Evolutionary conservation across 192 early-diverging fungal genomes (phyloP).

Genomic region (Coemansia sp.): DNA sequence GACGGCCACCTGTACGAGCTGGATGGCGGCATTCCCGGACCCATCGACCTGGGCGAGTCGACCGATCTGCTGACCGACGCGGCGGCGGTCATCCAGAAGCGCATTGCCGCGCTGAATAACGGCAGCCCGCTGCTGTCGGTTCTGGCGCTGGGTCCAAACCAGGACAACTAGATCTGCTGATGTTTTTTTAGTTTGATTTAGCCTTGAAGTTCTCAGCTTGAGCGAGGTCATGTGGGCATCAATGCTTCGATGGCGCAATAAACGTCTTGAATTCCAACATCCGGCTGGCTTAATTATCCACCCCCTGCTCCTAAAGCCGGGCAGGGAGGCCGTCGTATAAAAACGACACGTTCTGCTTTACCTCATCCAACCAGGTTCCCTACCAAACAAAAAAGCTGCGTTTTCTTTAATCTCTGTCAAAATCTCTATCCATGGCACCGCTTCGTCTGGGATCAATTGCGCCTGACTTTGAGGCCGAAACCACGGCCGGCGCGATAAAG

Average conservation of each 20-base stretch:
- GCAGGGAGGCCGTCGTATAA: not conserved
- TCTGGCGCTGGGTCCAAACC: conserved; percentile 23
- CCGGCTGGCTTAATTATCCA: too few relatives aligned
- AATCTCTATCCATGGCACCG: conserved; percentile 36
- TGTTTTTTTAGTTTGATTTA: not conserved
- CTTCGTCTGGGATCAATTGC: conserved; percentile 59
- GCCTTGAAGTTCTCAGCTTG: not conserved
- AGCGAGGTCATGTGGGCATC: not conserved
- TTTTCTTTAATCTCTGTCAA: too few relatives aligned
- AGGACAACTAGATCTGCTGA: not conserved
- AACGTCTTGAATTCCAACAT: not conserved
- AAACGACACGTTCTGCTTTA: too few relatives aligned
- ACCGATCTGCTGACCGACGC: conserved; percentile 54
- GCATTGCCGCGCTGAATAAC: conserved; percentile 15
- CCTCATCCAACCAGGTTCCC: too few relatives aligned
- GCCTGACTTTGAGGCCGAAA: conserved; percentile 76
- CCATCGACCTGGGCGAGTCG: conserved; percentile 77
- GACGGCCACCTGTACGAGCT: conserved; percentile 82
- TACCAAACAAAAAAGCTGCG: too few relatives aligned
- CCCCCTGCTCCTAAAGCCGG: not conserved
- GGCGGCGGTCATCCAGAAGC: conserved; percentile 17
- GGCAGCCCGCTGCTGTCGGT: conserved; percentile 18
- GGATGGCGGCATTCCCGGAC: conserved; percentile 77
- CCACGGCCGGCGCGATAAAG: conserved; percentile 85
- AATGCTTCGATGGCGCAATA: conserved; percentile 1